Evolutionary conservation across 805 yeast species (phyloP).

Genomic region (Candida manassasensis): DNA sequence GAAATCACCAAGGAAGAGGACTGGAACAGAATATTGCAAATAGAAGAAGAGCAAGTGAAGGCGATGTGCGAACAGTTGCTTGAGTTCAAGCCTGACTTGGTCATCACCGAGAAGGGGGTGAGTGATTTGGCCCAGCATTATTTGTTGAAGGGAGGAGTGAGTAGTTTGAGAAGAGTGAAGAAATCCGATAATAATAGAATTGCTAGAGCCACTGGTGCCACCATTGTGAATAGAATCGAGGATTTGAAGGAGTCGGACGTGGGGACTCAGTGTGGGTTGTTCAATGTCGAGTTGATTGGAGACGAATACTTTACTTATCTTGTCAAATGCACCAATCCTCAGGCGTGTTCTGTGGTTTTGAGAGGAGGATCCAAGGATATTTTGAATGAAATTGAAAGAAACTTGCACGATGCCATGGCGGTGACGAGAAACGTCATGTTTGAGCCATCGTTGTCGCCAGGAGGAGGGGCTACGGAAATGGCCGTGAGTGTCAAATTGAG

Average conservation of each 20-base stretch:
- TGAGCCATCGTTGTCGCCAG: constrained; percentile 93
- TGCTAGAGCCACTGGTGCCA: constrained; percentile 96
- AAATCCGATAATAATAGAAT: constrained; percentile 95
- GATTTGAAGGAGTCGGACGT: constrained; percentile 88
- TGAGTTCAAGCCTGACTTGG: constrained; percentile 85
- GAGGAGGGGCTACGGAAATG: constrained; percentile 99
- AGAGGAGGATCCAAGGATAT: constrained; percentile 98
- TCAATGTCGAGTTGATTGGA: constrained; percentile 92
- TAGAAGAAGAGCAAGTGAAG: constrained; percentile 96
- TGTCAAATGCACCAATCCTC: constrained; percentile 75
- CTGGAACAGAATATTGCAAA: constrained; percentile 91
- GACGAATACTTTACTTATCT: constrained; percentile 93
- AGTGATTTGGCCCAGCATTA: constrained; percentile 97
- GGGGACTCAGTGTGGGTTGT: constrained; percentile 84
- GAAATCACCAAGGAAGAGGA: constrained; percentile 95
- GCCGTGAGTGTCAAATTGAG: constrained; percentile 86
- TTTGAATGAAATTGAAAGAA: constrained; percentile 92
- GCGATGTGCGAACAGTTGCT: constrained; percentile 79
- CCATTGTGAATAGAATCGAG: constrained; percentile 92
- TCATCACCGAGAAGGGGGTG: constrained; percentile 97
- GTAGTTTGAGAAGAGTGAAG: constrained; percentile 89
- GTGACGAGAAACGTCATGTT: constrained; percentile 92
- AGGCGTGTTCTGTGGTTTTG: constrained; percentile 87
- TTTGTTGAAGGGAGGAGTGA: constrained; percentile 85
- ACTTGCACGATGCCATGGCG: constrained; percentile 97